phyloP scores from a whole-genome alignment of 2,329 filamentous ascomycete genomes.

The Zasmidium citrigriseum region DNA sequence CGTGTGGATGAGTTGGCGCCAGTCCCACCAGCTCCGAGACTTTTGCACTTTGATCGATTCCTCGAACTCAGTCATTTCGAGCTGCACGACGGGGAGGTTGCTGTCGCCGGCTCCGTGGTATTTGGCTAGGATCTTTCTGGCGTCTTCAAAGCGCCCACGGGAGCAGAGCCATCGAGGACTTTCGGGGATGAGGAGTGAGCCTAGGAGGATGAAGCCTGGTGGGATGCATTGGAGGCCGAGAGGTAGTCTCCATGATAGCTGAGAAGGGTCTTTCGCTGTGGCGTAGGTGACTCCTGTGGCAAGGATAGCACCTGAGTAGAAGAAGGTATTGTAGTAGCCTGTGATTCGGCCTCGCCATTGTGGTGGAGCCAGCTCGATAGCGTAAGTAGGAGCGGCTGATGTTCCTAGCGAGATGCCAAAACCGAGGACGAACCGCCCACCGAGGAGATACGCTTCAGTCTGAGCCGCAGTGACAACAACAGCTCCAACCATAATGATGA shows the following conservation, averaged over 20 bases:
- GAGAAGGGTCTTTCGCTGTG: slow-evolving; percentile 19
- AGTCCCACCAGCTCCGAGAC: slow-evolving; percentile 14
- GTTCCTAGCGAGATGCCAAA: slow-evolving; percentile 19
- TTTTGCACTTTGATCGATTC: slow-evolving; percentile 13
- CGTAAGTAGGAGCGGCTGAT: slow-evolving; percentile 16
- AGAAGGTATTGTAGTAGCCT: slow-evolving; percentile 15
- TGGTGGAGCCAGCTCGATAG: slow-evolving; percentile 19
- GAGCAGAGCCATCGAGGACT: slow-evolving; percentile 18
- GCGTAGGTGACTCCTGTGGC: slow-evolving; percentile 25
- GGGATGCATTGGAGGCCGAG: slow-evolving; percentile 23
- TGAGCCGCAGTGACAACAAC: slow-evolving; percentile 9
- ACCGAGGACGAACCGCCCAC: slow-evolving; percentile 18
- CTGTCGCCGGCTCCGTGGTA: slow-evolving; percentile 17
- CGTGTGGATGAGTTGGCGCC: slow-evolving; percentile 10
- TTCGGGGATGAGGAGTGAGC: slow-evolving; percentile 16
- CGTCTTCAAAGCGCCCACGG: slow-evolving; percentile 17
- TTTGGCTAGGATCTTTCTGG: slow-evolving; percentile 14
- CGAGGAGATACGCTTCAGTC: slow-evolving; percentile 14
- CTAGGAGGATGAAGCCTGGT: slow-evolving; percentile 13
- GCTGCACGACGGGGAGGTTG: slow-evolving; percentile 10
- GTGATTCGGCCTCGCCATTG: slow-evolving; percentile 18
- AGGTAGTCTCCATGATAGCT: slow-evolving; percentile 24
- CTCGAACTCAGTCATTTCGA: slow-evolving; percentile 17
- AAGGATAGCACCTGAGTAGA: slow-evolving; percentile 15
- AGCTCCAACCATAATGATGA: slow-evolving; percentile 13